phyloP scores from a whole-genome alignment of 768 basidiomycete species.

The Pisolithus tinctorius region DNA sequence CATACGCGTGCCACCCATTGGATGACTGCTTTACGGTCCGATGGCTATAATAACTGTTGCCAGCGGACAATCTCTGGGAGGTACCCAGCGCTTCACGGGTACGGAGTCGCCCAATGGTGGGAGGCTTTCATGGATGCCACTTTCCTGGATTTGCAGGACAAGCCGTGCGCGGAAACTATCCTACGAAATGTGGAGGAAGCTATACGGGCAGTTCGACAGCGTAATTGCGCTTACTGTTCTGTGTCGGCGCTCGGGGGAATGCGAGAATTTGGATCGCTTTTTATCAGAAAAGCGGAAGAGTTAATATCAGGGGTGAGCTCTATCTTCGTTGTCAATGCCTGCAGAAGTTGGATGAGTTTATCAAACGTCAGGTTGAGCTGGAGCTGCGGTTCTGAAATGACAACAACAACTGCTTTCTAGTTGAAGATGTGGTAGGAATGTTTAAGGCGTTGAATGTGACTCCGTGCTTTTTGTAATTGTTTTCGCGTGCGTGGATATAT shows the following conservation, averaged over 20 bases:
- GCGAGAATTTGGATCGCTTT: slow-evolving; percentile 8
- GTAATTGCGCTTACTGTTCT: background rate
- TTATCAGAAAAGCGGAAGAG: slow-evolving; percentile 9
- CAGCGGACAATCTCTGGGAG: background rate
- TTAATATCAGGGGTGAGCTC: slow-evolving; percentile 5
- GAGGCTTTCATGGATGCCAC: slow-evolving; percentile 12
- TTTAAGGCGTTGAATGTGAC: too few species aligned
- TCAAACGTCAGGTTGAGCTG: too few species aligned
- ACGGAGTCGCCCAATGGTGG: slow-evolving; percentile 13
- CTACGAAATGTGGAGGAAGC: background rate
- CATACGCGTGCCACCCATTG: too few species aligned
- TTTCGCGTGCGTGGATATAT: too few species aligned
- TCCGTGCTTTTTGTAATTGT: too few species aligned
- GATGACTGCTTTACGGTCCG: background rate
- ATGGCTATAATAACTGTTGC: background rate
- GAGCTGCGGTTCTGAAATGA: too few species aligned
- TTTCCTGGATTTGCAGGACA: slow-evolving; percentile 10
- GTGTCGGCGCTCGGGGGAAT: slow-evolving; percentile 1
- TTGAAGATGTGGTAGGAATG: too few species aligned
- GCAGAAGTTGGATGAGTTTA: background rate
- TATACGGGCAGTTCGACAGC: background rate
- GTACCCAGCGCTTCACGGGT: background rate
- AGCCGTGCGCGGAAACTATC: slow-evolving; percentile 11
- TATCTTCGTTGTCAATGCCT: background rate
- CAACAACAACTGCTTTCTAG: too few species aligned